Conservation (phyloP, 2,329 filamentous ascomycete genomes). For the Diaporthe ilicicola region DNA sequence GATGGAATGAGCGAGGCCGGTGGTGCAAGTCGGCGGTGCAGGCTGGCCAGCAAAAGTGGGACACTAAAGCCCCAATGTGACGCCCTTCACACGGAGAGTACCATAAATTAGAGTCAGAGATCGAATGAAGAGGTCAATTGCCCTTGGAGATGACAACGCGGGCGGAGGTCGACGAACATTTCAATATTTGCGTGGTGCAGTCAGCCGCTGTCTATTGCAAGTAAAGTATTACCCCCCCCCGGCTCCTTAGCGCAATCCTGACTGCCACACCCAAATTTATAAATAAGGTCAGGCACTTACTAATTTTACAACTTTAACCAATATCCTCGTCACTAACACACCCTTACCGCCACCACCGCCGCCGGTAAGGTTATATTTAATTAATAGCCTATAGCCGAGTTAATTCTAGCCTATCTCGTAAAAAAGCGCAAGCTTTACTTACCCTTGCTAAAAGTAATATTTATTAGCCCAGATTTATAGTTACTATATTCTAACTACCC, state of each 20-base stretch:
- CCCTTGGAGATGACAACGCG: background rate
- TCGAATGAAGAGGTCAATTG: background rate
- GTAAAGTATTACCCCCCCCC: too few species aligned
- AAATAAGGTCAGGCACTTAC: background rate
- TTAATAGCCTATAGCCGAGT: background rate
- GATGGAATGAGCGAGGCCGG: slow-evolving; percentile 5
- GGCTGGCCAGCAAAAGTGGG: slow-evolving; percentile 1
- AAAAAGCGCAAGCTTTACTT: too few species aligned
- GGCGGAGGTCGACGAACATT: background rate
- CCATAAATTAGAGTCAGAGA: background rate
- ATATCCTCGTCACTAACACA: too few species aligned
- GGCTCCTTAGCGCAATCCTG: too few species aligned
- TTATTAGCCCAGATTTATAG: too few species aligned
- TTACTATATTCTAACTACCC: too few species aligned
- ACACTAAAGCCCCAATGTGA: background rate
- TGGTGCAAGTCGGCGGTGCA: slow-evolving; percentile 3
- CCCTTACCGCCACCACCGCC: too few species aligned
- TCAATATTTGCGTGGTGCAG: slow-evolving; percentile 18
- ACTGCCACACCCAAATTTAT: too few species aligned
- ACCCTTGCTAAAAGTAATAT: too few species aligned
- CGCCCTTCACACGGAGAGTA: background rate
- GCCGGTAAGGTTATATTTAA: too few species aligned
- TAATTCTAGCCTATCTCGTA: too few species aligned
- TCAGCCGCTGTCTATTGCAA: background rate
- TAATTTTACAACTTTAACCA: too few species aligned